Evolutionary conservation across 495 filamentous ascomycete species (phyloP).

Genomic region (Neohortaea acidophila): DNA sequence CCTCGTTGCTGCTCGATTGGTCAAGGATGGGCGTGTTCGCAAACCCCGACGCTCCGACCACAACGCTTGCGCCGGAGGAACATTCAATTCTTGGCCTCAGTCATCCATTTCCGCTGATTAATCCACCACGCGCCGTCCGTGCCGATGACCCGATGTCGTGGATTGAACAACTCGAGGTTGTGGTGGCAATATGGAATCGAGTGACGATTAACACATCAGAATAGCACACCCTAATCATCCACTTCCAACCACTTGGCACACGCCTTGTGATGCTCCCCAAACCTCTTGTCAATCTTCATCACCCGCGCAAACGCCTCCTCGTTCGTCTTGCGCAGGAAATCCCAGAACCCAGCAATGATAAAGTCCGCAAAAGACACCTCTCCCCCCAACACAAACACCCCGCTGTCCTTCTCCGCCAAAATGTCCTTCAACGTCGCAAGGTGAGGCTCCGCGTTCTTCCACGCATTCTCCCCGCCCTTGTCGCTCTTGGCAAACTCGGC

Average conservation of each 20-base stretch:
- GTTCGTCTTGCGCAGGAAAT: slow-evolving; percentile 21
- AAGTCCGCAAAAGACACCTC: slow-evolving; percentile 27
- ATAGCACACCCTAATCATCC: no score
- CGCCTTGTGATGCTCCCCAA: slow-evolving; percentile 16
- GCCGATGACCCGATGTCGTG: no score
- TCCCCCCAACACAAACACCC: slow-evolving; percentile 36
- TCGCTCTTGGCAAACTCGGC: slow-evolving; percentile 26
- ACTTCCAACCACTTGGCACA: slow-evolving; percentile 17
- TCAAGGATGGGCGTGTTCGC: no score
- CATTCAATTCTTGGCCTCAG: no score
- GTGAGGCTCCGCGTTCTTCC: slow-evolving; percentile 24
- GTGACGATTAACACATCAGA: no score
- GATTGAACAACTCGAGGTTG: no score
- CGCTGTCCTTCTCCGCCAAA: slow-evolving; percentile 31
- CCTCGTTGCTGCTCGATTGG: no score
- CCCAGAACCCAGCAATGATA: slow-evolving; percentile 25
- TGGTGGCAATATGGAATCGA: no score
- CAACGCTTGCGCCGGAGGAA: no score
- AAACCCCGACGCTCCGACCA: no score
- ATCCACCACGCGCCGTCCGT: no score
- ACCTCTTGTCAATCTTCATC: slow-evolving; percentile 11
- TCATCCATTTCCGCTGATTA: no score
- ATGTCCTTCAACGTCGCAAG: slow-evolving; percentile 32
- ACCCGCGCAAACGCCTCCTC: slow-evolving; percentile 7
- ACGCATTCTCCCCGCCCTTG: slow-evolving; percentile 25